A percentile compares a stretch with the other conserved stretches of the same genome.
phyloP scores from a whole-genome alignment of 176 grass and related monocot genomes.

The Melocanna baccifera region DNA sequence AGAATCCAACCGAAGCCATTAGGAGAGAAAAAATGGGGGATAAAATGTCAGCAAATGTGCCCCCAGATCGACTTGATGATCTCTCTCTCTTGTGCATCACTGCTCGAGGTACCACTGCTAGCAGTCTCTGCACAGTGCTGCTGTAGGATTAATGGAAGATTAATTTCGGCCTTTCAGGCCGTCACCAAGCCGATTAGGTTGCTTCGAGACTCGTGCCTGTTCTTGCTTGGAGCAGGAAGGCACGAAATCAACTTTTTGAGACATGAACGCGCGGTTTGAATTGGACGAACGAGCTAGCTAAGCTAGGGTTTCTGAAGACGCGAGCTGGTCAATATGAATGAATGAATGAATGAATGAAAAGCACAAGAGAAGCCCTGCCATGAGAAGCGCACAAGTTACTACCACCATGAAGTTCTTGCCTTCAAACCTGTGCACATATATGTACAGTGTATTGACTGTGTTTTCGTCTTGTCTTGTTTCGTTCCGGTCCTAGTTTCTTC shows the following conservation, averaged over 20 bases:
- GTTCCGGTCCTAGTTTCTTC: background rate
- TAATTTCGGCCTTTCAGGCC: background rate
- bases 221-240: background rate
- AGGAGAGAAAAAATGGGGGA: background rate
- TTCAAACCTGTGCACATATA: background rate
- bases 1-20: slow-evolving; percentile 17
- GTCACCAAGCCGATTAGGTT: background rate
- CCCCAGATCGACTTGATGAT: background rate
- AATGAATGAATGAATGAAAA: background rate
- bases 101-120: background rate
- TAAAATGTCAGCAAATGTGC: background rate
- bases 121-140: too few relatives aligned
- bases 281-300: background rate
- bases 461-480: background rate
- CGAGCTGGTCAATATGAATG: background rate
- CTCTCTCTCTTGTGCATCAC: background rate
- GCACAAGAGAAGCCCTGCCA: too few relatives aligned
- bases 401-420: background rate
- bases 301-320: background rate
- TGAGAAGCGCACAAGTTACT: background rate
- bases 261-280: background rate
- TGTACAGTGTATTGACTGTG: background rate
- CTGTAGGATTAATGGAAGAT: background rate
- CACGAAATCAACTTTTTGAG: background rate
- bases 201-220: background rate